Conservation (phyloP, 2,329 filamentous ascomycete genomes). For the Aspergillus tamarii region DNA sequence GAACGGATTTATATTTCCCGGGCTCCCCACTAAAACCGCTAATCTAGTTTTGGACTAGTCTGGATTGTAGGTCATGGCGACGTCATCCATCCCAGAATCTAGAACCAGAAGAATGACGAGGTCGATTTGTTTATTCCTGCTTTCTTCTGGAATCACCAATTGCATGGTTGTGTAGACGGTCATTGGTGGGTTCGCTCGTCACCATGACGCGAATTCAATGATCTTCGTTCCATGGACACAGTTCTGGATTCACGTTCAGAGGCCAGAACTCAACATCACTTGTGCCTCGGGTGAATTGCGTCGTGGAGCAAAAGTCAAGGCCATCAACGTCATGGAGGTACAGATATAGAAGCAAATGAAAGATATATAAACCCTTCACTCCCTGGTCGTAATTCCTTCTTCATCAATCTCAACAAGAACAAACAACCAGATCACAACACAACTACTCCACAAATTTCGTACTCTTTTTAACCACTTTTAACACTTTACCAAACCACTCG, state of each 20-base stretch:
- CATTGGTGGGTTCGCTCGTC: conserved; percentile 1
- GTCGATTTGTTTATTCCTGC: neutral
- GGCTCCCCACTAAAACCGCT: neutral
- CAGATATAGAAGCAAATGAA: conserved; percentile 1
- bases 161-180: neutral
- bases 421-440: neutral
- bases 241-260: neutral
- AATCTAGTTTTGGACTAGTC: neutral
- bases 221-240: conserved; percentile 5
- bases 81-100: conserved; percentile 15
- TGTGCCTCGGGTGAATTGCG: conserved; percentile 1
- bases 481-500: conserved; percentile 13
- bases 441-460: neutral
- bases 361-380: conserved; percentile 27
- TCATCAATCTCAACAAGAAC: conserved; percentile 15
- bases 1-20: neutral
- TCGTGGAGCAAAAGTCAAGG: neutral
- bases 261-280: neutral
- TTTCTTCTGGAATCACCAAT: neutral
- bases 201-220: conserved; percentile 12
- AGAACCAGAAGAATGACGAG: neutral
- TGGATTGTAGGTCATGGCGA: conserved; percentile 10
- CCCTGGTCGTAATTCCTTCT: neutral
- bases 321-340: conserved; percentile 24
- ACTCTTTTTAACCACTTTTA: neutral